Evolutionary conservation across 768 basidiomycete genomes (phyloP), one percentile per base, ranked within the genome.

Genomic region (Paxillus ammoniavirescens): DNA sequence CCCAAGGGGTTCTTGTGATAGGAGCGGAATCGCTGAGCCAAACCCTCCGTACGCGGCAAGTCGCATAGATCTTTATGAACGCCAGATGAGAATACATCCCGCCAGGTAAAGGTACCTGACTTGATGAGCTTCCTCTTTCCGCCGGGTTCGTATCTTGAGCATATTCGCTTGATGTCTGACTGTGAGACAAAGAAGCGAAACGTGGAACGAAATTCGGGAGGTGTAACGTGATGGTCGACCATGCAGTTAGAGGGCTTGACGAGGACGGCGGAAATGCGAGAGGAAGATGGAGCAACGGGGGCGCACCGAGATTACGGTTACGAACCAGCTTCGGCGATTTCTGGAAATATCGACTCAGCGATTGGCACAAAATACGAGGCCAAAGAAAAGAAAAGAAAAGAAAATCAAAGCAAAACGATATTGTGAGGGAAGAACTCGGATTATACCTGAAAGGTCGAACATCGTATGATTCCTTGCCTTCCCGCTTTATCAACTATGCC

Each of bases 361-460:
- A 53, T 50, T 37, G 53, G 18, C 33, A 47, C 33, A 31, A 17
- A 23, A 13, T 18, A 35, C 31, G 40, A 42, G 26, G 6, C 3
- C 26, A 2, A 26, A 26, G 5, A 26, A 26, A 26, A 26, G 5
- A 26, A 26, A 14, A 33, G 55, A 18, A 30, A 51, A 5, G 46
- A 38, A 17, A 13, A 31, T 40, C 44, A 42, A 30, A 59, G 46
- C 46, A 49, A 51, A 44, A 47, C 21, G 41, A 45, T 30, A 21
- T 40, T 21, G 38, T 54, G 28, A 9, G 35, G 55, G 28, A 9
- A 36, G 12, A 40, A 47, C 14, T 33, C 52, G 36, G 23, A 51
- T 42, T 31, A 55, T 57, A 92, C 90, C 86, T 91, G 90, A 58
- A 92, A 92, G 6, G 91, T 91, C 21, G 89, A 89, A 58, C 84